These are phyloP conservation scores for Perkinsus olseni DNA, from an alignment of 169 alveolate species.

Conservation along the genomic window DNA sequence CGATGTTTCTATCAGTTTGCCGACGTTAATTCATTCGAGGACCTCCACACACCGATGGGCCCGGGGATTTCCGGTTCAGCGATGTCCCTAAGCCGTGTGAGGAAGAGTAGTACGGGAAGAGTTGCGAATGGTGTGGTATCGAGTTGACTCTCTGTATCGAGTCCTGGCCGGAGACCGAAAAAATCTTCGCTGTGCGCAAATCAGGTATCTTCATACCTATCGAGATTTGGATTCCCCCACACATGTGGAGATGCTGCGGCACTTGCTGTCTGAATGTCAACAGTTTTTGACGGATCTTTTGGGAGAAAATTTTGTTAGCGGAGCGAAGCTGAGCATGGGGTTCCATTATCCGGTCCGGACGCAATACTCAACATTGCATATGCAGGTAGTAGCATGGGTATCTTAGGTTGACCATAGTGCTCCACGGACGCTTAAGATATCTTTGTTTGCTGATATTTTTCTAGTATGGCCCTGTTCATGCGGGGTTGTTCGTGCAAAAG, in stretches of 20 bases:
- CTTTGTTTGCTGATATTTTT: neutral
- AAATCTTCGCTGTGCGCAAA: too few species aligned
- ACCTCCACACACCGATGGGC: neutral
- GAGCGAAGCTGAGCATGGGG: neutral
- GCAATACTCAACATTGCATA: neutral
- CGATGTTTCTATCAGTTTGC: neutral
- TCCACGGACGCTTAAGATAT: neutral
- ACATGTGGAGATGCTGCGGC: neutral
- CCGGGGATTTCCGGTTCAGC: neutral
- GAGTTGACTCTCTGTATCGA: neutral
- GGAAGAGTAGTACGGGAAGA: neutral
- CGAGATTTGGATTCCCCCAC: neutral
- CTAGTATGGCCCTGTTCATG: too few species aligned
- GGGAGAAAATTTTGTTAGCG: neutral
- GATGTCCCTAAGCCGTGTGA: neutral
- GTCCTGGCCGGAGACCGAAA: neutral
- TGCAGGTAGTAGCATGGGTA: neutral
- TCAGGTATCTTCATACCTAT: neutral
- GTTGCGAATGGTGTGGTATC: neutral
- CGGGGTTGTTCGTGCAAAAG: too few species aligned
- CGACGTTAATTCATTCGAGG: neutral
- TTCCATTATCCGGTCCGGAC: neutral
- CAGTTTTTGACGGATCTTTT: neutral
- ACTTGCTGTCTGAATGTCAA: neutral
- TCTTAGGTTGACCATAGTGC: neutral